These are phyloP conservation scores for Pezicula radicicola DNA, from an alignment of 2,329 filamentous ascomycete genomes.

Conservation along the genomic window DNA sequence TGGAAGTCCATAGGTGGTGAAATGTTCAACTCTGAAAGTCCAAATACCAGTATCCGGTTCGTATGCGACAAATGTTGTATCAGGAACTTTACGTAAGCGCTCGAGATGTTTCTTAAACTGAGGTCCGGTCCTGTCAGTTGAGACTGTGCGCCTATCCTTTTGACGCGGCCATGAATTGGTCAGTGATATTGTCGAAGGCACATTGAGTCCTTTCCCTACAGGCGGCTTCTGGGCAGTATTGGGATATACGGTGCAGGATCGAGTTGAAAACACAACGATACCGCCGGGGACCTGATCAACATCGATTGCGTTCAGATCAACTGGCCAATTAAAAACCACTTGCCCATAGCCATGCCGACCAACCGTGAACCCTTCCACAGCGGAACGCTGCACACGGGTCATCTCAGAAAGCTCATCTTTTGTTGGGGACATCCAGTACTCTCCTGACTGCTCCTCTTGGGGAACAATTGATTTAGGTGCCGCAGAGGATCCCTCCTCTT, in stretches of 20 bases:
- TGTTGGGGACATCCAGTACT: conserved; percentile 84
- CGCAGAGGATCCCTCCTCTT: conserved; percentile 52
- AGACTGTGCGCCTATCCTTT: conserved; percentile 51
- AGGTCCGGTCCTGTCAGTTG: conserved; percentile 57
- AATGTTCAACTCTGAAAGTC: conserved; percentile 93
- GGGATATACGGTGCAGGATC: conserved; percentile 83
- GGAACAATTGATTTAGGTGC: conserved; percentile 8
- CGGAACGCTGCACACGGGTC: conserved; percentile 75
- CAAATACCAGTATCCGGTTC: conserved; percentile 78
- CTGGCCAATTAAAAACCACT: conserved; percentile 76
- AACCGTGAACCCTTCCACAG: conserved; percentile 72
- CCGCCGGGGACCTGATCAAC: conserved; percentile 75
- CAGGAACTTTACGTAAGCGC: conserved; percentile 72
- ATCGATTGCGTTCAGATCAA: conserved; percentile 78
- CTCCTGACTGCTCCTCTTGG: conserved; percentile 48
- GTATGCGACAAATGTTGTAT: conserved; percentile 82
- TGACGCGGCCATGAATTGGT: conserved; percentile 90
- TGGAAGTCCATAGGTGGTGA: conserved; percentile 90
- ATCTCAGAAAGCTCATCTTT: conserved; percentile 74
- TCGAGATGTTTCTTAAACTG: conserved; percentile 79
- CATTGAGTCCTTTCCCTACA: conserved; percentile 84
- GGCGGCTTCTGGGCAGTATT: conserved; percentile 74
- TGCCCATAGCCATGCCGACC: conserved; percentile 79
- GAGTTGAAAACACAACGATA: conserved; percentile 73
- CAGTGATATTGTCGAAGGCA: conserved; percentile 82